These are phyloP conservation scores for Fusarium sp. DNA, from an alignment of 2,329 filamentous ascomycete genomes.

Conservation along the genomic window DNA sequence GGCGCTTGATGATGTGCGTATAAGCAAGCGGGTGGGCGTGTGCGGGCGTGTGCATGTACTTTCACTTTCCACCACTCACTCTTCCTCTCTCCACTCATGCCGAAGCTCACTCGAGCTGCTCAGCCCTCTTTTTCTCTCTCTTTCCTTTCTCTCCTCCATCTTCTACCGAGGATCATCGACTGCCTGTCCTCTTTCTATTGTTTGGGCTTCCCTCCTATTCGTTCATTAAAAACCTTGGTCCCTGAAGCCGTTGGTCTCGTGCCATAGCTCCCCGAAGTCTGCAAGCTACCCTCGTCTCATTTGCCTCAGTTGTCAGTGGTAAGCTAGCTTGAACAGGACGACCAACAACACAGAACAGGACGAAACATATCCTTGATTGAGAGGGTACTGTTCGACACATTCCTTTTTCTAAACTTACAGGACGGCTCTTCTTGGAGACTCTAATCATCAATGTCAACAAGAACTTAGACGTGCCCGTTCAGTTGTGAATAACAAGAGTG, in stretches of 20 bases:
- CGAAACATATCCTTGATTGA: slow-evolving; percentile 6
- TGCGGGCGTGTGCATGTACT: slow-evolving; percentile 37
- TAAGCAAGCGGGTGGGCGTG: slow-evolving; percentile 40
- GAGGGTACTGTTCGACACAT: slow-evolving; percentile 13
- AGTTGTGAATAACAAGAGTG: slow-evolving; percentile 6
- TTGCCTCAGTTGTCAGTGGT: slow-evolving; percentile 17
- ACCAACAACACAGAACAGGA: slow-evolving; percentile 7
- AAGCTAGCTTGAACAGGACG: slow-evolving; percentile 2
- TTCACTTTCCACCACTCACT: slow-evolving; percentile 31
- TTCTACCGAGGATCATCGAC: slow-evolving; percentile 24
- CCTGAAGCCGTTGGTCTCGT: slow-evolving; percentile 29
- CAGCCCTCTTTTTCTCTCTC: slow-evolving; percentile 33
- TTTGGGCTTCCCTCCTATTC: slow-evolving; percentile 25
- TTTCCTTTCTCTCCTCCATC: slow-evolving; percentile 33
- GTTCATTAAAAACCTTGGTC: slow-evolving; percentile 20
- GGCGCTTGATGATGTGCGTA: slow-evolving; percentile 43
- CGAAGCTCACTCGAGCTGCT: slow-evolving; percentile 34
- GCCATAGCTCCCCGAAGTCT: slow-evolving; percentile 23
- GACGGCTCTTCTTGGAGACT: slow-evolving; percentile 6
- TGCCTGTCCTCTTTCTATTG: slow-evolving; percentile 14
- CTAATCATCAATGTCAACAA: slow-evolving; percentile 8
- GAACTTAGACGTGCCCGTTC: slow-evolving; percentile 10
- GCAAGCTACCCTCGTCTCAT: slow-evolving; percentile 26
- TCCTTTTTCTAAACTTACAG: slow-evolving; percentile 24
- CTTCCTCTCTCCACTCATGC: slow-evolving; percentile 29